Evolutionary conservation across 176 grass and related monocot species (phyloP), one percentile per base, ranked within the genome.

Genomic region (Avena atlantica): DNA sequence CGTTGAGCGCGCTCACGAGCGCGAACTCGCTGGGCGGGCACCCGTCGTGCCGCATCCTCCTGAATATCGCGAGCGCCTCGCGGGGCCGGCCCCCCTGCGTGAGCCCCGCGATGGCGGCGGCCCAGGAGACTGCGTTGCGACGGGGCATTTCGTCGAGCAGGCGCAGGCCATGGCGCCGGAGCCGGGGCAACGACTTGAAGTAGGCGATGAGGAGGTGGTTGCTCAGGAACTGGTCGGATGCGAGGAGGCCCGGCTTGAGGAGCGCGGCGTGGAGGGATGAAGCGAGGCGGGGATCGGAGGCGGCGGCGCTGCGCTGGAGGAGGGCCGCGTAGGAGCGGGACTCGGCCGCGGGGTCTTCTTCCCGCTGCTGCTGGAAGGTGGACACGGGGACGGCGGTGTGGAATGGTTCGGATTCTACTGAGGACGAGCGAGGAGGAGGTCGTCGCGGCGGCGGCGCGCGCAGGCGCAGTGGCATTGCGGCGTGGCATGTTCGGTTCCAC

Each of bases 191-290:
- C 15, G 34, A 85, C 50, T 27, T 84, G 83, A 92, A 90, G 86
- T 85, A 95, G 80, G 89, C 89, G 36, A 87, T 85, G 80, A 95
- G 88, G 63, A 92, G 90, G 70, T 95, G 88, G 90, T 95, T 95
- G 63, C 74, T 84, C 4, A 95, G 88, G 76, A 89, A 95, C 2
- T 79, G 12, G 27, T 87, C 31, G 64, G 83, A 66, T 14, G 70
- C 57, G 40, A 89, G 86, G 70, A 92, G 49, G 47, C 74, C 42
- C 24, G 78, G 76, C 78, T 92, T 92, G 86, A 89, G 80, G 57
- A 92, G 80, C 4, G 47, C 75, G n/a, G 76, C 84, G 64, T 95
- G 93, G 63, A 92, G 55, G 44, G 90, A 62, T 10, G 76, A 45
- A 40, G 80, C 86, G 20, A 75, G 83, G 52, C 50, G 70, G 17